A percentile compares a stretch with the other conserved stretches of the same genome.
Evolutionary conservation across 2,329 filamentous ascomycete species (phyloP).

Genomic region (Fusarium sarcochroum): DNA sequence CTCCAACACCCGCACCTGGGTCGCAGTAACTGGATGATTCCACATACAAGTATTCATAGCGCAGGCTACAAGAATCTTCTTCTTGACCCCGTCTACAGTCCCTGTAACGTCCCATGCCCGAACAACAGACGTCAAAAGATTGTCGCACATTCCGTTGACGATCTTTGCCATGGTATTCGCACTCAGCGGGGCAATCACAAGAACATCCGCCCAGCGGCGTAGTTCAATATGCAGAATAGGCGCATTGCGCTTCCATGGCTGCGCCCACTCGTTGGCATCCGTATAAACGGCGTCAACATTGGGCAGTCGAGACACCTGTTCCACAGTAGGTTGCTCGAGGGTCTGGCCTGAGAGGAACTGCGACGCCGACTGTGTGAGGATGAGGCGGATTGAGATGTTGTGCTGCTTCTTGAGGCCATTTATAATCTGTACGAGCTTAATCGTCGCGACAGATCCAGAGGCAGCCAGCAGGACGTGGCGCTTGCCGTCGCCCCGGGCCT

Average conservation of each 20-base stretch:
- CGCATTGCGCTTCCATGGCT: conserved; percentile 83
- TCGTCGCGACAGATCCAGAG: conserved; percentile 80
- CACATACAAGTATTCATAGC: conserved; percentile 96
- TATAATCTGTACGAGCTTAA: conserved; percentile 82
- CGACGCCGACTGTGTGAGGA: conserved; percentile 81
- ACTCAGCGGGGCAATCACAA: conserved; percentile 84
- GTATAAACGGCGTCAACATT: conserved; percentile 86
- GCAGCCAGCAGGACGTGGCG: conserved; percentile 60
- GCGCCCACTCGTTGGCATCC: conserved; percentile 88
- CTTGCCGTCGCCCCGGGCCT: conserved; percentile 56
- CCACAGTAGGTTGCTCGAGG: conserved; percentile 79
- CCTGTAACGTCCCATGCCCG: conserved; percentile 90
- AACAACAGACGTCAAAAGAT: conserved; percentile 79
- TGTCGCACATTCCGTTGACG: conserved; percentile 81
- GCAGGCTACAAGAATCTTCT: conserved; percentile 81
- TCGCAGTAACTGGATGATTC: conserved; percentile 83
- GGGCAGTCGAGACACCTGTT: conserved; percentile 69
- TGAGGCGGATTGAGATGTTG: conserved; percentile 83
- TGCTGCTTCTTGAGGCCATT: conserved; percentile 65
- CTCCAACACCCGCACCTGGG: conserved; percentile 77
- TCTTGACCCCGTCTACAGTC: conserved; percentile 68
- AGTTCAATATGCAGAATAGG: conserved; percentile 92
- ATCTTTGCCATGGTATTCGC: conserved; percentile 92
- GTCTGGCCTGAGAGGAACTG: conserved; percentile 84
- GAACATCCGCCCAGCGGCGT: conserved; percentile 80